Evolutionary conservation across 257 asterid genomes (phyloP).

Genomic region (Scutellaria galericulata): DNA sequence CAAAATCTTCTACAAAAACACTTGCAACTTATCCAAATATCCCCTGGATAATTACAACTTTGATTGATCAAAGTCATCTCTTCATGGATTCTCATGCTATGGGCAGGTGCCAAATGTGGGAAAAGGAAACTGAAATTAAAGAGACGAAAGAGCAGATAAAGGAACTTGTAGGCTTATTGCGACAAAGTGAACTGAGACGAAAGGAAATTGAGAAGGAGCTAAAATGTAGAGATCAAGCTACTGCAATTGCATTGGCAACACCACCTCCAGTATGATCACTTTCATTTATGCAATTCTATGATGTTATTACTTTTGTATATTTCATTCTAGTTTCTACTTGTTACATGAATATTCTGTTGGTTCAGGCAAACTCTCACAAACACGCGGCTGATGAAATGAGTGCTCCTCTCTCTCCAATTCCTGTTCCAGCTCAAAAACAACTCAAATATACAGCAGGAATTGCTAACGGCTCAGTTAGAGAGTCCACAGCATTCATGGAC

Average conservation of each 20-base stretch:
- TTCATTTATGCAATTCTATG: background rate
- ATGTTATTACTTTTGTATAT: background rate
- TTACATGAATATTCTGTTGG: slow-evolving; percentile 13
- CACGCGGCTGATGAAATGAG: slow-evolving; percentile 66
- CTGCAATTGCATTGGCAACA: slow-evolving; percentile 59
- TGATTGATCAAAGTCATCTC: background rate
- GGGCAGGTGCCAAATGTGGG: slow-evolving; percentile 86
- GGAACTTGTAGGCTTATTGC: slow-evolving; percentile 73
- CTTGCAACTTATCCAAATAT: background rate
- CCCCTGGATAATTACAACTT: background rate
- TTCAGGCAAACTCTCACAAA: slow-evolving; percentile 57
- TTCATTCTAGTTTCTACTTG: background rate
- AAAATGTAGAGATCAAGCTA: slow-evolving; percentile 63
- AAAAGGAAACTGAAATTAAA: slow-evolving; percentile 71
- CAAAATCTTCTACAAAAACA: background rate
- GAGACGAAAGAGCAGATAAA: slow-evolving; percentile 90
- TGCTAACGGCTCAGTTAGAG: slow-evolving; percentile 73
- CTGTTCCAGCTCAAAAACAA: slow-evolving; percentile 91
- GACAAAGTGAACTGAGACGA: slow-evolving; percentile 80
- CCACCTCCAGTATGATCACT: slow-evolving; percentile 65
- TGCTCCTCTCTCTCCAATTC: slow-evolving; percentile 72
- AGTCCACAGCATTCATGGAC: slow-evolving; percentile 70
- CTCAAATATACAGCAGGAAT: slow-evolving; percentile 91
- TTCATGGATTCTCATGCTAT: slow-evolving; percentile 28
- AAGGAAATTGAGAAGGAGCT: slow-evolving; percentile 83